Base-by-base conservation (phyloP, 1,284 basidiomycete species). In the Apiotrichum akiyoshidainum region DNA sequence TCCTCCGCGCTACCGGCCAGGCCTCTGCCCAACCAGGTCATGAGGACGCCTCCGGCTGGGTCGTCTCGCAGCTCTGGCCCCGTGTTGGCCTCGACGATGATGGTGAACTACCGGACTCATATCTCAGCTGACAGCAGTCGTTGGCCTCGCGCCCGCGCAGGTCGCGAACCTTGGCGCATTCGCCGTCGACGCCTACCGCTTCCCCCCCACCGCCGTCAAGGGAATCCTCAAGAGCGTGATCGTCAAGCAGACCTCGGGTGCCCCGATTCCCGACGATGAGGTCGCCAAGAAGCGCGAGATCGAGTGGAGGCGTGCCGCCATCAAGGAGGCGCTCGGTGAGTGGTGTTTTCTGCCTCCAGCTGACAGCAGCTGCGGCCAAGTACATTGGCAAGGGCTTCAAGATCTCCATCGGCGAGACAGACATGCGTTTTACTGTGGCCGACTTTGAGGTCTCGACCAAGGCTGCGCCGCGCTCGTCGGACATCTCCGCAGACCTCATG, bases 361-460 rank as follows among this genome's bases (percentile, higher is more conserved):
- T 53, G 19, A 57, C 31, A 17, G 1, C 64, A 90, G 89, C 89
- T 42, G 87, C 89, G 67, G 78, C 88, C 21, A 87, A 86, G 71
- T 89, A 87, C 69, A 74, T 92, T 58, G 83, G 85, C 10, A 70
- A 79, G 17, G 81, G 81, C 5, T 87, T 88, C 71, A 79, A 81
- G 5, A 65, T 91, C 54, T 81, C 86, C 62, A 78, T 90, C 34
- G 70, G 74, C 17, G 90, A 87, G 85, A 90, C 77, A 7, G 56
- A 54, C 83, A 85, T 33, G 68, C 71, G 54, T 68, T 72, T 45
- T 83, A 85, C 53, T 79, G 80, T 71, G 46, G 87, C 88, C 67
- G 71, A 77, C 21, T 76, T 89, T 45, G 71, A 79, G 53, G 78
- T 82, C 34, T 80, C 86, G 9, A 82, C 80, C 46, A 73, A 78